phyloP scores from a whole-genome alignment of 225 moss, liverwort and hornwort genomes.

The Thuidium tamariscinum region DNA sequence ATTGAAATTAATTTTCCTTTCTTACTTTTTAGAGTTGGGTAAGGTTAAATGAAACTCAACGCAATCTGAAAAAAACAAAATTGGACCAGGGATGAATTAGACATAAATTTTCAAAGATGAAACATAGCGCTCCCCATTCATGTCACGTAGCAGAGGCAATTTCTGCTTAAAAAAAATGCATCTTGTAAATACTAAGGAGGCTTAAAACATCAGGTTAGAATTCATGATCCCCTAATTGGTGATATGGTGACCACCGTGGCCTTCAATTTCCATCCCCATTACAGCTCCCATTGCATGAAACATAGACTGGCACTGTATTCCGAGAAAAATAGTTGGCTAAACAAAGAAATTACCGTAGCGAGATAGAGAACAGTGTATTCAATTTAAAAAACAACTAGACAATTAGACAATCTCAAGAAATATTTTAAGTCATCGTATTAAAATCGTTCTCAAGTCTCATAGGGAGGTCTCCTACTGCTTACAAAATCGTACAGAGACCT shows the following conservation, averaged over 20 bases:
- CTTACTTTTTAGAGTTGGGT: neutral
- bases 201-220: neutral
- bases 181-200: neutral
- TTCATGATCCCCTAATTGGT: neutral
- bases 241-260: neutral
- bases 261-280: neutral
- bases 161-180: neutral
- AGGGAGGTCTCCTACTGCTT: neutral
- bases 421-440: neutral
- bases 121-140: neutral
- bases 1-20: neutral
- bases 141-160: neutral
- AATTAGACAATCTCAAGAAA: neutral
- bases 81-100: neutral
- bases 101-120: neutral
- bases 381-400: neutral
- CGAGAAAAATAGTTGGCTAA: neutral
- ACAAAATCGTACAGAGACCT: neutral
- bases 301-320: neutral
- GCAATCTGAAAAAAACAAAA: neutral
- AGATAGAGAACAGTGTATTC: neutral
- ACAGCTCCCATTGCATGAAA: neutral
- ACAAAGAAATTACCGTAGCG: neutral
- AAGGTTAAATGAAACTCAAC: neutral
- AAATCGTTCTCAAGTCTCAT: neutral